phyloP scores from a whole-genome alignment of 495 filamentous ascomycete genomes.

The Podospora pseudoanserina region DNA sequence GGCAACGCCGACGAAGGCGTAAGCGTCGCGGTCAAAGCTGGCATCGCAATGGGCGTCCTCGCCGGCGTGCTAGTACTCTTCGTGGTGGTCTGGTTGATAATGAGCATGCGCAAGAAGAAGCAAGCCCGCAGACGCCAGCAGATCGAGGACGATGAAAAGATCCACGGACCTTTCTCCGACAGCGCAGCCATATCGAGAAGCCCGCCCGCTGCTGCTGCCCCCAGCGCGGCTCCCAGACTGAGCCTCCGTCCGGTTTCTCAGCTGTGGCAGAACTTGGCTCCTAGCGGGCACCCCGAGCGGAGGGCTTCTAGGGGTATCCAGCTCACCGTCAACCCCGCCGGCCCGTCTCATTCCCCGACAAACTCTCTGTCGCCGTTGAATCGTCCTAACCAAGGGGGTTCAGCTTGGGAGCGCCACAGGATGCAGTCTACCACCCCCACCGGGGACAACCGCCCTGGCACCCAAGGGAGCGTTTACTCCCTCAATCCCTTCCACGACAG shows the following conservation, averaged over 20 bases:
- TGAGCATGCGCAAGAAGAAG: slow-evolving; percentile 59
- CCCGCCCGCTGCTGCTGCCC: slow-evolving; percentile 12
- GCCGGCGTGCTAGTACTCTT: slow-evolving; percentile 58
- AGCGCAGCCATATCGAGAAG: slow-evolving; percentile 29
- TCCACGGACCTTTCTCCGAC: slow-evolving; percentile 44
- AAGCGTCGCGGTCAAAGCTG: slow-evolving; percentile 70
- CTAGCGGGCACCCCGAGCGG: slow-evolving; percentile 29
- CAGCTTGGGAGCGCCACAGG: slow-evolving; percentile 41
- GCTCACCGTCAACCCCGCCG: slow-evolving; percentile 35
- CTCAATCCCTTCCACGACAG: slow-evolving; percentile 51
- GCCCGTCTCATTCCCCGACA: slow-evolving; percentile 29
- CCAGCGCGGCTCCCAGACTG: slow-evolving; percentile 60
- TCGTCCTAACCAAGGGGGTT: slow-evolving; percentile 26
- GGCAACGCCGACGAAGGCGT: slow-evolving; percentile 37
- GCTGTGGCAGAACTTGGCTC: slow-evolving; percentile 67
- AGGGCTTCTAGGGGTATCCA: slow-evolving; percentile 48
- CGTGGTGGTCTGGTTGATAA: slow-evolving; percentile 61
- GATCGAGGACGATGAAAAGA: slow-evolving; percentile 58
- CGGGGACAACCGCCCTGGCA: slow-evolving; percentile 36
- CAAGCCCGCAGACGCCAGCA: slow-evolving; percentile 39
- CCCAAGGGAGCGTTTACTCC: slow-evolving; percentile 44
- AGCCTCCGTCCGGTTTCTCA: slow-evolving; percentile 86
- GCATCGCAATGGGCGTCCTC: slow-evolving; percentile 75
- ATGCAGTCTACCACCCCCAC: slow-evolving; percentile 20
- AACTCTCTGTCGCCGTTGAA: slow-evolving; percentile 20